Conservation (phyloP, 148 eudicot species). For the Salicornia ramosissima region DNA sequence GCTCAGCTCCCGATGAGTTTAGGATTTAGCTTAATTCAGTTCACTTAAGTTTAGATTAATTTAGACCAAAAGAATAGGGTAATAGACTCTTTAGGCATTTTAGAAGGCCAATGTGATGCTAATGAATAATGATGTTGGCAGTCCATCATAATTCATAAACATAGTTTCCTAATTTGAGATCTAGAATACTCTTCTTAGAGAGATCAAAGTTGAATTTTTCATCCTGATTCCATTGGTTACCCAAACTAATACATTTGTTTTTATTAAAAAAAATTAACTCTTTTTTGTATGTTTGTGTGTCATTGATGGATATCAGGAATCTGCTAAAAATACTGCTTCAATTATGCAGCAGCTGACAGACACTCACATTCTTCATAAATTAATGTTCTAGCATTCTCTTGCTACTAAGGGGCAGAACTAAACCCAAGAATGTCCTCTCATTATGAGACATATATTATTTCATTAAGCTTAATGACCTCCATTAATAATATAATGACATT, state of each 20-base stretch:
- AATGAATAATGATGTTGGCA: slow-evolving; percentile 2
- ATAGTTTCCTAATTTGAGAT: background rate
- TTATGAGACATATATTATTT: slow-evolving; percentile 16
- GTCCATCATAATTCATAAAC: background rate
- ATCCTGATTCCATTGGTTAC: slow-evolving; percentile 6
- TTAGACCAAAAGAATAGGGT: no score
- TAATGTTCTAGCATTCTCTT: slow-evolving; percentile 17
- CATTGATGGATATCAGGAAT: no score
- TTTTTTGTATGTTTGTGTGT: no score
- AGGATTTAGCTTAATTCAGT: no score
- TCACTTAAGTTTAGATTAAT: no score
- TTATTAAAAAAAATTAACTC: no score
- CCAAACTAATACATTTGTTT: background rate
- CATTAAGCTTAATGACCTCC: slow-evolving; percentile 13
- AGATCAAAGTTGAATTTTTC: background rate
- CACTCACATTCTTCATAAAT: background rate
- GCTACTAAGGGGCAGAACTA: slow-evolving; percentile 23
- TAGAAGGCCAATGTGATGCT: slow-evolving; percentile 4
- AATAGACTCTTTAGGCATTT: slow-evolving; percentile 17
- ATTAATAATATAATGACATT: slow-evolving; percentile 18
- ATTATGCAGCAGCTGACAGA: slow-evolving; percentile 1
- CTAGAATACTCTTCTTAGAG: background rate
- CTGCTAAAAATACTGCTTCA: background rate
- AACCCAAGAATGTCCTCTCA: slow-evolving; percentile 22
- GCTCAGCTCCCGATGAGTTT: no score